A percentile compares a stretch with the other conserved stretches of the same genome.
These are phyloP conservation scores for Botrytis paeoniae DNA, from an alignment of 2,329 filamentous ascomycete genomes.

Conservation along the genomic window DNA sequence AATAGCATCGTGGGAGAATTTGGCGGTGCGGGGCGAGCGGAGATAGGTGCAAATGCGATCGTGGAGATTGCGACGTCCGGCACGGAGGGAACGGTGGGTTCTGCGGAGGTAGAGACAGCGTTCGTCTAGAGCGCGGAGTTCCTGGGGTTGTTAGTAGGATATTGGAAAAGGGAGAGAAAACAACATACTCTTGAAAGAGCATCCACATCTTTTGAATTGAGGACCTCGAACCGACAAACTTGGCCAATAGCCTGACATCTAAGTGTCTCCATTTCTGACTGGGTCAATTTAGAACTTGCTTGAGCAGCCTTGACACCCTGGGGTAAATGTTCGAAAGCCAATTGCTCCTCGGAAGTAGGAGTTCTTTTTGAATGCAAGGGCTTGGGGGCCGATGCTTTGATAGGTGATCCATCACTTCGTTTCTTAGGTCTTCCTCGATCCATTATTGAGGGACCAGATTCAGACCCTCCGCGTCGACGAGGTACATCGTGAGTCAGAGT, in stretches of 20 bases:
- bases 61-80: slow-evolving; percentile 74
- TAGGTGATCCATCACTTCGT: slow-evolving; percentile 43
- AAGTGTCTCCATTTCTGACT: slow-evolving; percentile 49
- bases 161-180: background rate
- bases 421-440: slow-evolving; percentile 61
- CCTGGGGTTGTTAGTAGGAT: slow-evolving; percentile 43
- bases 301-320: slow-evolving; percentile 54
- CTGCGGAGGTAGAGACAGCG: slow-evolving; percentile 74
- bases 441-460: slow-evolving; percentile 55
- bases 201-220: slow-evolving; percentile 60
- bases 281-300: slow-evolving; percentile 48
- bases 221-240: slow-evolving; percentile 62
- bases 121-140: slow-evolving; percentile 73
- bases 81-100: slow-evolving; percentile 70
- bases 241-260: slow-evolving; percentile 61
- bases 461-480: slow-evolving; percentile 55
- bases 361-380: background rate
- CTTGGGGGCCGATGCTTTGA: slow-evolving; percentile 38
- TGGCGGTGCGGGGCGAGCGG: slow-evolving; percentile 65
- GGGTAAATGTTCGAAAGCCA: slow-evolving; percentile 60
- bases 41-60: slow-evolving; percentile 74
- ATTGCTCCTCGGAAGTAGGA: slow-evolving; percentile 45
- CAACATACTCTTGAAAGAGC: slow-evolving; percentile 57
- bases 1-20: slow-evolving; percentile 71
- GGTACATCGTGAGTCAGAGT: slow-evolving; percentile 26